These are phyloP conservation scores for Stygiomarasmius scandens DNA, from an alignment of 1,284 basidiomycete genomes.

Conservation along the genomic window DNA sequence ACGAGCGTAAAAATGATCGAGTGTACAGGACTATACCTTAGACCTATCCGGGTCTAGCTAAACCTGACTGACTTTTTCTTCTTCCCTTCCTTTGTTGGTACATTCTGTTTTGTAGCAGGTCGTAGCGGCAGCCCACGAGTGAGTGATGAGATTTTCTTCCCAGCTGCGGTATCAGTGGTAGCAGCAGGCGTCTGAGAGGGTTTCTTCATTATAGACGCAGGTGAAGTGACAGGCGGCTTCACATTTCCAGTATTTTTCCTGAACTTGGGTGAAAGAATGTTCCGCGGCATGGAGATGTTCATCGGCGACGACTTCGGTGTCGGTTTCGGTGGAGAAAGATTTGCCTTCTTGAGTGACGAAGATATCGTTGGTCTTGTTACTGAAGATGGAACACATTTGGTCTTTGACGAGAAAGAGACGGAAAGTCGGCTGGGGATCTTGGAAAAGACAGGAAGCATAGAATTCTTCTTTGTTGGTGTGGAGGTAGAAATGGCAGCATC, in stretches of 20 bases:
- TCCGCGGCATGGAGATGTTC: neutral
- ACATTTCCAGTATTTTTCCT: neutral
- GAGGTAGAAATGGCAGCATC: neutral
- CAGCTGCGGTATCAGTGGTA: conserved; percentile 9
- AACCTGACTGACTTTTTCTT: neutral
- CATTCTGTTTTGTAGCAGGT: neutral
- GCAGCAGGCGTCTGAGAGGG: no score
- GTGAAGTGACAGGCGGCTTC: neutral
- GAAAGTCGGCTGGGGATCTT: conserved; percentile 12
- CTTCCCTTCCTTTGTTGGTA: neutral
- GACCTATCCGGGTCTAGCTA: neutral
- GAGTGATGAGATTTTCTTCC: neutral
- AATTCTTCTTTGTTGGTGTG: neutral
- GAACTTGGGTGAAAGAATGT: neutral
- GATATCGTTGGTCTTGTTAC: conserved; percentile 10
- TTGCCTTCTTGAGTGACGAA: conserved; percentile 10
- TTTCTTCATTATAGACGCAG: neutral
- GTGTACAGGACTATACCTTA: no score
- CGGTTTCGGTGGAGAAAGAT: neutral
- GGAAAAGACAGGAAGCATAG: conserved; percentile 8
- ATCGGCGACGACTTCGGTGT: neutral
- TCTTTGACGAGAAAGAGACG: conserved; percentile 5
- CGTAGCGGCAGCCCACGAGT: neutral
- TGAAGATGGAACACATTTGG: neutral
- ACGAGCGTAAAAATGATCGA: neutral